Evolutionary conservation across 2,329 filamentous ascomycete species (phyloP).

Genomic region (Lachnellula arida): DNA sequence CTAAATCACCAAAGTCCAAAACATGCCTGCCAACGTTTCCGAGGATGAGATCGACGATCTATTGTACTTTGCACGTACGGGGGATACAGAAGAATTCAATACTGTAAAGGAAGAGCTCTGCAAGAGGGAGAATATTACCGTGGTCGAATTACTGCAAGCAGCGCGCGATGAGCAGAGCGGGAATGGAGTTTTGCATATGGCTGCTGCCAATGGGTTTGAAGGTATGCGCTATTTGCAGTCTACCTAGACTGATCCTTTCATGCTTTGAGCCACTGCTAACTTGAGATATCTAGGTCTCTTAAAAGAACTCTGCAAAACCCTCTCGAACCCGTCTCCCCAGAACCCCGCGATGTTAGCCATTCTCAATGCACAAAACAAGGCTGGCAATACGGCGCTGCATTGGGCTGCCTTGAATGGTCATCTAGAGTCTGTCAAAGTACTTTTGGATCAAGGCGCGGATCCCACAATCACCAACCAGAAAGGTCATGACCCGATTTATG

Average conservation of each 20-base stretch:
- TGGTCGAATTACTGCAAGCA: slow-evolving; percentile 61
- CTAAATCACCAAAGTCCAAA: background rate
- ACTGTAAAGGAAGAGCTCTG: slow-evolving; percentile 54
- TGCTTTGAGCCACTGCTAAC: background rate
- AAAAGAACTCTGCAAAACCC: slow-evolving; percentile 40
- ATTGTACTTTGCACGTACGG: slow-evolving; percentile 77
- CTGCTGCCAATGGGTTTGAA: slow-evolving; percentile 81
- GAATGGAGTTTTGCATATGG: slow-evolving; percentile 82
- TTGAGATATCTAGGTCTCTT: slow-evolving; percentile 36
- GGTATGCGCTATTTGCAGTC: slow-evolving; percentile 47
- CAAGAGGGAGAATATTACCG: slow-evolving; percentile 52
- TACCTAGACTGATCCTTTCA: background rate
- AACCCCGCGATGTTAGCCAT: slow-evolving; percentile 39
- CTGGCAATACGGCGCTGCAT: slow-evolving; percentile 87
- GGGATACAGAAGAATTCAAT: slow-evolving; percentile 67
- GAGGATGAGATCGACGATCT: slow-evolving; percentile 88
- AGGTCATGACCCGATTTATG: slow-evolving; percentile 74
- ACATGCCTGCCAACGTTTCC: slow-evolving; percentile 43
- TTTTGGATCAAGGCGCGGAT: slow-evolving; percentile 73
- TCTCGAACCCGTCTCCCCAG: slow-evolving; percentile 32
- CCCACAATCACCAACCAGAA: slow-evolving; percentile 75
- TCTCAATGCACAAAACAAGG: slow-evolving; percentile 67
- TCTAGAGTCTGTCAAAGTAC: slow-evolving; percentile 69
- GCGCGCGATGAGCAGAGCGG: slow-evolving; percentile 72
- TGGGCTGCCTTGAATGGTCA: slow-evolving; percentile 93